These are phyloP conservation scores for Populus tomentosa DNA, from an alignment of 441 rosid species.

Conservation along the genomic window DNA sequence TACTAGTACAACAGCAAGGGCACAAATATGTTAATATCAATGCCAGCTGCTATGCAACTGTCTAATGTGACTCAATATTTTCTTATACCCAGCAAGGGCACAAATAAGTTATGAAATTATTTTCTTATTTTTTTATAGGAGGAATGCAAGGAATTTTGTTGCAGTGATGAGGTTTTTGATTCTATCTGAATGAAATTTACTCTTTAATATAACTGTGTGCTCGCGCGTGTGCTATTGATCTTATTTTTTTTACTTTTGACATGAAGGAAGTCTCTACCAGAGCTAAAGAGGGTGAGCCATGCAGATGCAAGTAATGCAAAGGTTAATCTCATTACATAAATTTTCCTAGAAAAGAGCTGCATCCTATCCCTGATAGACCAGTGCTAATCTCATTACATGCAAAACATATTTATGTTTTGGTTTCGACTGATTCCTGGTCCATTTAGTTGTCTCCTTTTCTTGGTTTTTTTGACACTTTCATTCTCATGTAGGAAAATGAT, in stretches of 20 bases:
- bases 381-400: conserved; percentile 9
- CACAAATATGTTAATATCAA: not conserved
- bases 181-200: not conserved
- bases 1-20: not conserved
- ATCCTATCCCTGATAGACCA: conserved; percentile 16
- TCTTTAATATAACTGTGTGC: conserved; percentile 4
- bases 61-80: conserved; percentile 1
- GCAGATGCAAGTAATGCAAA: conserved; percentile 25
- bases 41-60: not conserved
- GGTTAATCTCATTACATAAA: conserved; percentile 16
- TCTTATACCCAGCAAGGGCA: not conserved
- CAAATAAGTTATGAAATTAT: not conserved
- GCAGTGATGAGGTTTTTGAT: conserved; percentile 37
- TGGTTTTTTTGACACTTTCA: not conserved
- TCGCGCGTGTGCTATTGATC: conserved; percentile 24
- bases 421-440: not conserved
- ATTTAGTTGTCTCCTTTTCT: not conserved
- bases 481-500: conserved; percentile 37
- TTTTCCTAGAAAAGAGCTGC: not conserved
- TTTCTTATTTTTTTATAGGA: conserved; percentile 24
- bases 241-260: conserved; percentile 18
- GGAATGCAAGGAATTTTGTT: conserved; percentile 26
- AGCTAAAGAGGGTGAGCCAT: conserved; percentile 38
- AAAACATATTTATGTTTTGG: not conserved
- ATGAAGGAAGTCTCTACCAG: conserved; percentile 68